These are phyloP conservation scores for Citrus cavaleriei DNA, from an alignment of 345 rosid species.

Conservation along the genomic window DNA sequence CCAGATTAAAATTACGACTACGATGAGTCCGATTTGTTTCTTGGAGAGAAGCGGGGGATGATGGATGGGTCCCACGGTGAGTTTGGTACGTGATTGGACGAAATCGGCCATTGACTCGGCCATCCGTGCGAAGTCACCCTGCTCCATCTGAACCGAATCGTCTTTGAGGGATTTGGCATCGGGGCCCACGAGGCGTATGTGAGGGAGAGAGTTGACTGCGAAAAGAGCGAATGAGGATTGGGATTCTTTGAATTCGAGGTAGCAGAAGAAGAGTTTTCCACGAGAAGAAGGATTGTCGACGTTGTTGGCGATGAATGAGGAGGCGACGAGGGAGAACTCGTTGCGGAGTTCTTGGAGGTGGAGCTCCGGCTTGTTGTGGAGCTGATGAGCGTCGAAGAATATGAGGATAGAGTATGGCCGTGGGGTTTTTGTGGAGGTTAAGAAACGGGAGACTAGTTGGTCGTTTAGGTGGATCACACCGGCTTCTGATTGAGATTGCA, in stretches of 20 bases:
- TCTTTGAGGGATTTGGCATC: constrained; percentile 45
- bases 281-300: constrained; percentile 22
- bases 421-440: constrained; percentile 61
- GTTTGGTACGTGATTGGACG: constrained; percentile 52
- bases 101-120: constrained; percentile 87
- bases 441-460: constrained; percentile 68
- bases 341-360: constrained; percentile 60
- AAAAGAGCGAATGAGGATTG: constrained; percentile 67
- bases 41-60: constrained; percentile 65
- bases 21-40: constrained; percentile 34
- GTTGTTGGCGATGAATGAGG: constrained; percentile 74
- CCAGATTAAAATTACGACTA: constrained; percentile 31
- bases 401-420: constrained; percentile 72
- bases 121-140: constrained; percentile 58
- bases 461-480: constrained; percentile 83
- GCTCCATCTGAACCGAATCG: constrained; percentile 72
- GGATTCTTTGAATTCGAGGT: constrained; percentile 67
- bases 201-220: constrained; percentile 90
- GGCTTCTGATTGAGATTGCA: constrained; percentile 55
- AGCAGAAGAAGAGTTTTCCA: constrained; percentile 74
- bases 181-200: constrained; percentile 71
- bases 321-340: constrained; percentile 68
- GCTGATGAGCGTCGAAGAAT: constrained; percentile 85
- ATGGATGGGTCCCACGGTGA: constrained; percentile 63
- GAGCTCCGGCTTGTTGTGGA: constrained; percentile 65